These are phyloP conservation scores for Fagus crenata DNA, from an alignment of 306 rosid species.

Conservation along the genomic window DNA sequence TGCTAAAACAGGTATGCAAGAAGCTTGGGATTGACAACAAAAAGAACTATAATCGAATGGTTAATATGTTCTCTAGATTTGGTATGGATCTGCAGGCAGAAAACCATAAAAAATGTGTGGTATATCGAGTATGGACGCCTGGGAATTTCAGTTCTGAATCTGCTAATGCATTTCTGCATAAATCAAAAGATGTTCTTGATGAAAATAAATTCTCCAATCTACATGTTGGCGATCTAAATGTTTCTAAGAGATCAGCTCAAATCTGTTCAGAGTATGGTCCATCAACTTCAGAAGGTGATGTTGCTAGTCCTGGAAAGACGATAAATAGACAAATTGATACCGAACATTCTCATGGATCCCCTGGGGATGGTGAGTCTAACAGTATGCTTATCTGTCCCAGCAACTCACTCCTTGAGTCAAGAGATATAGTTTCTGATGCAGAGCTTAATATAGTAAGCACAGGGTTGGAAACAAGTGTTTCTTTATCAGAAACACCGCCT, in stretches of 20 bases:
- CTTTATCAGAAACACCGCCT: conserved; percentile 35
- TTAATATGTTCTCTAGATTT: conserved; percentile 65
- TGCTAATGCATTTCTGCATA: conserved; percentile 34
- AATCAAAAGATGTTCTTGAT: conserved; percentile 26
- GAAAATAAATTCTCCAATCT: conserved; percentile 40
- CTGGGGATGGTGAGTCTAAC: conserved; percentile 38
- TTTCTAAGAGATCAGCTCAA: conserved; percentile 37
- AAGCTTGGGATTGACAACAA: conserved; percentile 81
- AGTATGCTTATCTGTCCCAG: conserved; percentile 17
- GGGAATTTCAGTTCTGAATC: conserved; percentile 59
- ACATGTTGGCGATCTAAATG: conserved; percentile 27
- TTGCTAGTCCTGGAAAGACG: conserved; percentile 29
- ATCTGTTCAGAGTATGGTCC: conserved; percentile 30
- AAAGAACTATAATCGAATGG: conserved; percentile 58
- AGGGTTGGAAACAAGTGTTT: conserved; percentile 37
- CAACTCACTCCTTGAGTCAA: conserved; percentile 37
- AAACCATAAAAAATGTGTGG: conserved; percentile 51
- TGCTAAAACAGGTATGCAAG: conserved; percentile 57
- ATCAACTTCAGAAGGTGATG: conserved; percentile 33
- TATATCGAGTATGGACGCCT: conserved; percentile 73
- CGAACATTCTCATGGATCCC: conserved; percentile 36
- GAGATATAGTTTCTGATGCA: conserved; percentile 34
- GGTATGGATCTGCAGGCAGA: conserved; percentile 75
- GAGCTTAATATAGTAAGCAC: conserved; percentile 33
- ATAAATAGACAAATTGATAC: conserved; percentile 35